phyloP scores from a whole-genome alignment of 768 basidiomycete species.

The Gymnopilus dilepis region DNA sequence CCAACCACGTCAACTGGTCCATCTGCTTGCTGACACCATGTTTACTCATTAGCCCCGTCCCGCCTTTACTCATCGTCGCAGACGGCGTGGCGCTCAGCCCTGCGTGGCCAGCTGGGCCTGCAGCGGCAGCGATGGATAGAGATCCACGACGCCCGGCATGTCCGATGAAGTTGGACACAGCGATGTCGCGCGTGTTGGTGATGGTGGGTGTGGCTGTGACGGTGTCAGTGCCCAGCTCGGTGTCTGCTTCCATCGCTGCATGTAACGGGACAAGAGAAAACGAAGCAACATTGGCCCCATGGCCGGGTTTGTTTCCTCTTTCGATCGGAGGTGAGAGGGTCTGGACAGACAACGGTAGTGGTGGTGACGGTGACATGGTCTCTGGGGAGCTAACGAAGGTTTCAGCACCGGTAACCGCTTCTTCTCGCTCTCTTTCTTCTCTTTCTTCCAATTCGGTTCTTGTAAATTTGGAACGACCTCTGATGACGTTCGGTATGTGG shows the following conservation, averaged over 20 bases:
- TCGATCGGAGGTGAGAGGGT: not conserved
- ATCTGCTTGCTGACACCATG: conserved; percentile 43
- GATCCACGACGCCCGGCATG: not conserved
- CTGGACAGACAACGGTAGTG: not conserved
- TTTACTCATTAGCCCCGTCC: conserved; percentile 52
- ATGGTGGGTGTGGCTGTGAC: conserved; percentile 23
- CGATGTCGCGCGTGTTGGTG: conserved; percentile 16
- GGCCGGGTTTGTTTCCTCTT: not conserved
- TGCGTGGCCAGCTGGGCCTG: not conserved
- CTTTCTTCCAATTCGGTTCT: conserved; percentile 22
- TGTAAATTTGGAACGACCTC: conserved; percentile 37
- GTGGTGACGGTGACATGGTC: not conserved
- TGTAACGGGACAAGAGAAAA: conserved; percentile 3
- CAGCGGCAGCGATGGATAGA: not conserved
- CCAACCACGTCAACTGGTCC: conserved; percentile 75
- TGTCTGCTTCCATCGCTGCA: conserved; percentile 37
- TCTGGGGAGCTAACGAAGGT: conserved; percentile 17
- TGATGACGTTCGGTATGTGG: conserved; percentile 36
- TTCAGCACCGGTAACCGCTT: conserved; percentile 60
- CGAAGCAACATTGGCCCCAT: not conserved
- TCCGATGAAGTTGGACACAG: conserved; percentile 1
- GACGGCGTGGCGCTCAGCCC: not conserved
- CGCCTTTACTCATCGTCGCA: conserved; percentile 48
- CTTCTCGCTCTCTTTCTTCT: conserved; percentile 38
- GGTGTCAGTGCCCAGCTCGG: conserved; percentile 15